These are phyloP conservation scores for Lojkania enalia DNA, from an alignment of 2,329 filamentous ascomycete genomes.

Conservation along the genomic window DNA sequence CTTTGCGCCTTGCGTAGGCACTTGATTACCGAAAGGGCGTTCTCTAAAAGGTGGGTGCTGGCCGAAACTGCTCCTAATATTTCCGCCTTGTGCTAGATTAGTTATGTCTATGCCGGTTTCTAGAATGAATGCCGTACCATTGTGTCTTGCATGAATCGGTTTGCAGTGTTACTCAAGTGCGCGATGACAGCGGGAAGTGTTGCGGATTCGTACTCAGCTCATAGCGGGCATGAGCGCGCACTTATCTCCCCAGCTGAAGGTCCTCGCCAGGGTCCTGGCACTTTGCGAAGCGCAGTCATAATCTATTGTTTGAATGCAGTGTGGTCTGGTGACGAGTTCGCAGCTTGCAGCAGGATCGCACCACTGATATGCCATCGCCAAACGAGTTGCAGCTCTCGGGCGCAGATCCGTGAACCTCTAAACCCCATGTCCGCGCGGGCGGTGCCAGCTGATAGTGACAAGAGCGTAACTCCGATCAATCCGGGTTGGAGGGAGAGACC, in stretches of 20 bases:
- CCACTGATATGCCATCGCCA: conserved; percentile 2
- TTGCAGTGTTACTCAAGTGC: conserved; percentile 2
- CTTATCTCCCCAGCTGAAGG: conserved; percentile 3
- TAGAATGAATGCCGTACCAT: conserved; percentile 4
- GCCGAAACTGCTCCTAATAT: conserved; percentile 5
- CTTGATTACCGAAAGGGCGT: conserved; percentile 8
- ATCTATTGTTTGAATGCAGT: conserved; percentile 2
- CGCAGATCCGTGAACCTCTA: conserved; percentile 2
- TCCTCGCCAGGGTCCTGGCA: neutral
- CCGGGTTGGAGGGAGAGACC: conserved; percentile 1
- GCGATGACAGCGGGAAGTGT: conserved; percentile 1
- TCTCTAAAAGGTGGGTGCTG: conserved; percentile 8
- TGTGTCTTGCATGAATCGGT: conserved; percentile 1
- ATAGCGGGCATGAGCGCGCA: conserved; percentile 2
- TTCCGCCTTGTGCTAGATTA: conserved; percentile 1
- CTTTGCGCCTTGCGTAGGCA: conserved; percentile 17
- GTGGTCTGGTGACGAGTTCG: conserved; percentile 1
- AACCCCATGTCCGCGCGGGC: conserved; percentile 1
- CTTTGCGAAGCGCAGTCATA: conserved; percentile 1
- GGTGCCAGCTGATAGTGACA: conserved; percentile 2
- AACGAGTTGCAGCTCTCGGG: conserved; percentile 2
- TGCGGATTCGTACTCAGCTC: conserved; percentile 1
- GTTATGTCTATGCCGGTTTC: conserved; percentile 3
- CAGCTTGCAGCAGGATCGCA: conserved; percentile 3
- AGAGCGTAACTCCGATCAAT: conserved; percentile 1